A percentile compares a stretch with the other conserved stretches of the same genome.
Conservation (phyloP, 257 asterid species). For the Vinca minor region DNA sequence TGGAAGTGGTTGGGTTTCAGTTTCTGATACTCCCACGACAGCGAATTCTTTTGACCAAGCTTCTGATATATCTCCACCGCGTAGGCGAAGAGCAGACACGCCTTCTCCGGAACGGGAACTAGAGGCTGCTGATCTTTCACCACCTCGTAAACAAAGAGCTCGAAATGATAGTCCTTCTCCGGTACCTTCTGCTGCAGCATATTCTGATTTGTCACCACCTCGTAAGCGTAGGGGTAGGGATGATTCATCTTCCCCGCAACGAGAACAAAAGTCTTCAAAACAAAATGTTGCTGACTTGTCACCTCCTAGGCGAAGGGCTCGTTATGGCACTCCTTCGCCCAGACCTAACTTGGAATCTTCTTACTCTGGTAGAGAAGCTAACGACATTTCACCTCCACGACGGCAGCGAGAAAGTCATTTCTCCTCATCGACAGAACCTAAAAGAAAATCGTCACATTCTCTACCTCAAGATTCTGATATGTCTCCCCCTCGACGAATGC, state of each 20-base stretch:
- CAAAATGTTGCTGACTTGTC: constrained; percentile 5
- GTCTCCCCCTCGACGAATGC: constrained; percentile 56
- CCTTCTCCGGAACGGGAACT: constrained; percentile 21
- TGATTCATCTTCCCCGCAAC: constrained; percentile 17
- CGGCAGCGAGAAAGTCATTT: background rate
- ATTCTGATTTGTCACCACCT: constrained; percentile 39
- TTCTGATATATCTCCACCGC: constrained; percentile 25
- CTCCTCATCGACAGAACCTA: constrained; percentile 9
- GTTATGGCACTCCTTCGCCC: constrained; percentile 52
- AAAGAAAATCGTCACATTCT: background rate
- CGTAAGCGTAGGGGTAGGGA: constrained; percentile 12
- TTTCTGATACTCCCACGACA: constrained; percentile 26
- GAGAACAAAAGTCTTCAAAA: background rate
- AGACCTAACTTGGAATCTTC: constrained; percentile 21
- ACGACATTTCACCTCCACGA: constrained; percentile 44
- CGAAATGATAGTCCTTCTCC: constrained; percentile 52
- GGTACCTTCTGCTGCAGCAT: constrained; percentile 14
- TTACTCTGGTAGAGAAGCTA: constrained; percentile 4
- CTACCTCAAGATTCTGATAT: constrained; percentile 34
- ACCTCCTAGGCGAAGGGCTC: constrained; percentile 27
- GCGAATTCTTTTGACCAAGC: constrained; percentile 15
- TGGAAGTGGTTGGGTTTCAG: constrained; percentile 91
- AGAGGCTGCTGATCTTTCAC: constrained; percentile 30
- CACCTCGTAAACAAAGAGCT: constrained; percentile 43
- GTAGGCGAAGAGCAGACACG: constrained; percentile 16